Evolutionary conservation across 2,329 filamentous ascomycete species (phyloP).

Genomic region (Fusarium avenaceum): DNA sequence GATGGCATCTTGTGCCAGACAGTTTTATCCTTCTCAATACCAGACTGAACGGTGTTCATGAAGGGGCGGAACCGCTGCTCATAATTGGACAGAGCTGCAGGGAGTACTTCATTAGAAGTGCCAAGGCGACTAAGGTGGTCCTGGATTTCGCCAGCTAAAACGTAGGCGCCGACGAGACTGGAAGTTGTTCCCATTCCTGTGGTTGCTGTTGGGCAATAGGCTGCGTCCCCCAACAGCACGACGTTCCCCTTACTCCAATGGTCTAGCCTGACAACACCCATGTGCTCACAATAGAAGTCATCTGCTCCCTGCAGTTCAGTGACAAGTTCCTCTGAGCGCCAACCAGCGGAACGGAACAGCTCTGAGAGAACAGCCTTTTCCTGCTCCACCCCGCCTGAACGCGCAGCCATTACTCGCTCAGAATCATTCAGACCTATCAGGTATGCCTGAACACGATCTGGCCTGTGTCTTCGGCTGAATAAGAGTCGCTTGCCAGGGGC

Average conservation of each 20-base stretch:
- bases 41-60: conserved; percentile 1
- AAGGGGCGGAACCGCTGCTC: background rate
- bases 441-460: background rate
- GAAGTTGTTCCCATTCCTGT: conserved; percentile 65
- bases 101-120: background rate
- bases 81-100: background rate
- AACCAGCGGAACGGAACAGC: background rate
- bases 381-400: background rate
- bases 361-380: conserved; percentile 2
- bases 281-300: conserved; percentile 59
- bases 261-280: conserved; percentile 44
- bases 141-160: conserved; percentile 66
- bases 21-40: conserved; percentile 6
- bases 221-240: conserved; percentile 68
- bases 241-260: conserved; percentile 62
- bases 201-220: conserved; percentile 62
- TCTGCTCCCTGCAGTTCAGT: conserved; percentile 42
- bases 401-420: background rate
- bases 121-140: background rate
- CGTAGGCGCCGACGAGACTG: conserved; percentile 65
- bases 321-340: background rate
- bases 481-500: conserved; percentile 25
- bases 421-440: background rate
- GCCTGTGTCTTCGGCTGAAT: conserved; percentile 47
- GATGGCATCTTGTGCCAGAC: conserved; percentile 1